phyloP scores from a whole-genome alignment of 768 basidiomycete species.

The Lentinula sp. region DNA sequence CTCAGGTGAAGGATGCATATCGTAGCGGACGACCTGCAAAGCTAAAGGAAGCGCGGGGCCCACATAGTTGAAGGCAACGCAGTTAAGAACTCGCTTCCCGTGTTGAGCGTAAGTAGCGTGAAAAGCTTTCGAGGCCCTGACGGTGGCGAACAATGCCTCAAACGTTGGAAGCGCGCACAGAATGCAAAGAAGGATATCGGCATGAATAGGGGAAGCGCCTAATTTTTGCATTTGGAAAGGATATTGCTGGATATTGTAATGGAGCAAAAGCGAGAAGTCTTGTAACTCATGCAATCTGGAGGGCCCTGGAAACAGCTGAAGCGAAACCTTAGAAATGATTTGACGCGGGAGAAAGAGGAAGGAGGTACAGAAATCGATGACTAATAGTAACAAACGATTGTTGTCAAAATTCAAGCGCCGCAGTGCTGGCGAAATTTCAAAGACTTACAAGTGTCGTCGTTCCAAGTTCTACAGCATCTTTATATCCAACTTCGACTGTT shows the following conservation, averaged over 20 bases:
- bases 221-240: neutral
- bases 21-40: slow-evolving; percentile 12
- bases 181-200: neutral
- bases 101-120: slow-evolving; percentile 15
- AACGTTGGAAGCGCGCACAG: slow-evolving; percentile 9
- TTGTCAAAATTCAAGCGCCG: neutral
- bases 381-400: no score
- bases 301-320: no score
- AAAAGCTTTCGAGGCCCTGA: slow-evolving; percentile 17
- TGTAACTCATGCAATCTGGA: no score
- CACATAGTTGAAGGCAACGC: slow-evolving; percentile 19
- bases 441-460: no score
- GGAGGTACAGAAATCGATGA: no score
- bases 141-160: slow-evolving; percentile 9
- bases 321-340: neutral
- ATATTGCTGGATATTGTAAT: no score
- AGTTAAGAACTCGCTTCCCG: slow-evolving; percentile 16
- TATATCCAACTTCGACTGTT: neutral
- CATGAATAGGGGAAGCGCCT: neutral
- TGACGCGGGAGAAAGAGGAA: neutral
- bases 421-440: no score
- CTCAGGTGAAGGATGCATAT: neutral
- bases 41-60: slow-evolving; percentile 21
- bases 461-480: no score
- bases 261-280: neutral